Evolutionary conservation across 2,329 filamentous ascomycete species (phyloP), one percentile per base, ranked within the genome.

Genomic region (Rhinocladiella mackenziei): DNA sequence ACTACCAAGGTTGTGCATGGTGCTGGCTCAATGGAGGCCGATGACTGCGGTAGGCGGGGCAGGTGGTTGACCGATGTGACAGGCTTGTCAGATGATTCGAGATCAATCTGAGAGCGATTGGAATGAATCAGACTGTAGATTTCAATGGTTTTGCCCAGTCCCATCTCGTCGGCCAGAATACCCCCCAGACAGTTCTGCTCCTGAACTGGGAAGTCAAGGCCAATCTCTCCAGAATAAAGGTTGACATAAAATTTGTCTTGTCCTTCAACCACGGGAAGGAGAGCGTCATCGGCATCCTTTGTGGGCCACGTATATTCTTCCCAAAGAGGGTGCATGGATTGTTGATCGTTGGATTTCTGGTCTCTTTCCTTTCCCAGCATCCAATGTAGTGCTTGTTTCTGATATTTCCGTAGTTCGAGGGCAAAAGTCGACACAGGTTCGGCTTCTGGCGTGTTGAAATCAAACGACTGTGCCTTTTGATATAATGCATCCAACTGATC

Each of bases 321-420:
- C 92, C 92, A 98, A 0, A 98, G 66, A 0, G 92, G 92, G 65
- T 98, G 89, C 87, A 98, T 95, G 0, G 89, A 96, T 3, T 73
- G 72, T 58, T 89, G 81, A 42, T 81, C 79, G 26, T 80, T 76
- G 8, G 79, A 76, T 54, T 80, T 82, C 50, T 85, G 76, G 52
- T 94, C 81, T 57, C 81, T 91, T 63, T 98, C 92, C 62, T 97
- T 97, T 3, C 82, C 77, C 52, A 97, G 74, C 89, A 98, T 96
- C 92, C 92, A 98, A 61, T 96, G 75, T 4, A 98, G 68, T 1
- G 92, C 89, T 65, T 98, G 92, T 60, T 89, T 95, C 63, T 98
- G 92, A 56, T 98, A 98, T 39, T 87, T 88, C 2, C 92, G 81
- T 19, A 98, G 72, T 26, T 81, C 75, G 81, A 98, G 82, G 4